Evolutionary conservation across 768 basidiomycete species (phyloP).

Genomic region (Russula virescens): DNA sequence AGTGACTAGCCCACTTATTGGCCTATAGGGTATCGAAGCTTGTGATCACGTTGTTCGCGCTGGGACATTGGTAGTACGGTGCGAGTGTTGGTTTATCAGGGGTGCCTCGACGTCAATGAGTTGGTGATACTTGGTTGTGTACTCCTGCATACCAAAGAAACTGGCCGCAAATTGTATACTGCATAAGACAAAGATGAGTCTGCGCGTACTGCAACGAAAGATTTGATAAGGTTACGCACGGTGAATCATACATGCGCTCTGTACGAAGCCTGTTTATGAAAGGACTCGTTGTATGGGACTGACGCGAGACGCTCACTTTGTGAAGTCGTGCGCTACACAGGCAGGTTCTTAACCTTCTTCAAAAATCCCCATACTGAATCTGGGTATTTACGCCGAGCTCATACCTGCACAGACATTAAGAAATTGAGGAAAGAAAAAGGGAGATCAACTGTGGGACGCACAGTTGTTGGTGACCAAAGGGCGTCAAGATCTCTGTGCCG

Average conservation of each 20-base stretch:
- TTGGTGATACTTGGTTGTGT: slow-evolving; percentile 39
- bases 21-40: slow-evolving; percentile 26
- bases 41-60: slow-evolving; percentile 28
- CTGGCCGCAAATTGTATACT: slow-evolving; percentile 46
- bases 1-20: slow-evolving; percentile 36
- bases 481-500: slow-evolving; percentile 42
- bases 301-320: slow-evolving; percentile 30
- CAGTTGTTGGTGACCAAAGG: slow-evolving; percentile 42
- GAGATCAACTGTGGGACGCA: slow-evolving; percentile 9
- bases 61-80: slow-evolving; percentile 35
- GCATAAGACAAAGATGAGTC: neutral
- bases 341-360: slow-evolving; percentile 37
- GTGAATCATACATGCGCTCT: slow-evolving; percentile 34
- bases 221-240: slow-evolving; percentile 23
- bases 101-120: slow-evolving; percentile 41
- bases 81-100: slow-evolving; percentile 45
- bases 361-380: slow-evolving; percentile 44
- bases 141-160: slow-evolving; percentile 43
- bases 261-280: neutral
- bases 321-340: slow-evolving; percentile 46
- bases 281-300: neutral
- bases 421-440: neutral
- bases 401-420: slow-evolving; percentile 27
- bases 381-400: slow-evolving; percentile 41
- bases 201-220: neutral